Evolutionary conservation across 2,329 filamentous ascomycete genomes (phyloP), one percentile per base, ranked within the genome.

Genomic region (Graphiopsis chlorocephala): DNA sequence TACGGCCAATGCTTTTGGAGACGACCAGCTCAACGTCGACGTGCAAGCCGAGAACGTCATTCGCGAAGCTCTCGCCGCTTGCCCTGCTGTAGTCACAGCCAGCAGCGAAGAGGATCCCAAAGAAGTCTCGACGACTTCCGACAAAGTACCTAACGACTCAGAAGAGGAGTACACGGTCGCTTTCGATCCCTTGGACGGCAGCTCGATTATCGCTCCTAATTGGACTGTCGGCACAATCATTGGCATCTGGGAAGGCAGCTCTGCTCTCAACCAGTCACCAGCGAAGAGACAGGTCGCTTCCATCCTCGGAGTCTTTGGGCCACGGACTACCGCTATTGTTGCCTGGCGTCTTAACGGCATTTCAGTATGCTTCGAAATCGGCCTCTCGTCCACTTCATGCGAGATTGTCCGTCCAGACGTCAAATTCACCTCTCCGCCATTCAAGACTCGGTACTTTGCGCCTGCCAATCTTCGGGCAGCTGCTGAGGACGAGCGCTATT

Each of bases 121-220:
- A 55, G 60, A 62, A 45, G 48, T 62, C 31, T 31, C 60, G 5
- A 55, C 48, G 4, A 20, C 28, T 52, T 29, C 48, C 6, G 71
- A 85, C 0, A 85, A 87, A 73, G 68, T 76, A 61, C 47, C 66
- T 42, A 66, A 72, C 64, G 59, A 70, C 45, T 42, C 68, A 0
- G 61, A 69, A 4, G 83, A 86, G 68, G 71, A 76, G 29, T 88
- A 88, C 74, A 83, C 85, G 0, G 75, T 88, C 10, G 86, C 85
- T 0, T 89, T 88, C 68, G 86, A 89, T 68, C 86, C 86, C 0
- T 80, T 89, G 0, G 86, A 89, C 68, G 86, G 86, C 12, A 86
- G 83, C 73, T 88, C 85, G 55, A 88, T 89, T 66, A 77, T 77
- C 57, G 72, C 73, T 2, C 72, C 75, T 14, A 77, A 77, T 64